Evolutionary conservation across 2,329 filamentous ascomycete genomes (phyloP).

Genomic region (Colletotrichum tabaci): DNA sequence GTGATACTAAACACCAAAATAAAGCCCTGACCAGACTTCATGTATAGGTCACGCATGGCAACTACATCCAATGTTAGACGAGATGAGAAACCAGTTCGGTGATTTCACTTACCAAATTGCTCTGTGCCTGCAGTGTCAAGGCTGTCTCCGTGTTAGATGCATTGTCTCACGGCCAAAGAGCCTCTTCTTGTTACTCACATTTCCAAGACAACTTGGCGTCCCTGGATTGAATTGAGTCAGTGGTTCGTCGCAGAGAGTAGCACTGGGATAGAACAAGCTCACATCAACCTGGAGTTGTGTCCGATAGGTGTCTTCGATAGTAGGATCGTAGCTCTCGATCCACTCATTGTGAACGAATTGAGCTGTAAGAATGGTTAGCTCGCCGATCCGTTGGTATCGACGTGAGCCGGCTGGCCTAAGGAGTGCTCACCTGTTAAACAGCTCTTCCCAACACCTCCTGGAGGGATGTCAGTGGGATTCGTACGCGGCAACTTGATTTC

Average conservation of each 20-base stretch:
- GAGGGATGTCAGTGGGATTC: conserved; percentile 43
- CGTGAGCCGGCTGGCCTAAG: neutral
- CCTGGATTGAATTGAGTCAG: conserved; percentile 66
- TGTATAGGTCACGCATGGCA: conserved; percentile 85
- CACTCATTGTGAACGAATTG: conserved; percentile 96
- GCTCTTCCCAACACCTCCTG: conserved; percentile 88
- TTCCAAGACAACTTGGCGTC: conserved; percentile 89
- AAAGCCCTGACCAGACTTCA: conserved; percentile 94
- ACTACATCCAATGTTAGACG: conserved; percentile 54
- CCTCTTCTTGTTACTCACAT: conserved; percentile 72
- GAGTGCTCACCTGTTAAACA: conserved; percentile 82
- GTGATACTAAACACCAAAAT: conserved; percentile 94
- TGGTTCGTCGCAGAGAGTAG: conserved; percentile 35
- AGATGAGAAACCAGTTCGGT: conserved; percentile 23
- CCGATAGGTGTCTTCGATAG: conserved; percentile 83
- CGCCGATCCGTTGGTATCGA: neutral
- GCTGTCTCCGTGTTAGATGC: conserved; percentile 59
- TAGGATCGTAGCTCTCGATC: conserved; percentile 90
- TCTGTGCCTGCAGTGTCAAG: conserved; percentile 93
- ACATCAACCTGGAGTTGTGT: conserved; percentile 88
- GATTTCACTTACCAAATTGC: conserved; percentile 83
- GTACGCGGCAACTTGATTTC: conserved; percentile 38
- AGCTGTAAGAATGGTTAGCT: conserved; percentile 64
- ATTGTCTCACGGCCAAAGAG: neutral
- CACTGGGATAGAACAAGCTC: conserved; percentile 57